A percentile compares a stretch with the other conserved stretches of the same genome.
Conservation (phyloP, 768 basidiomycete species). For the Mycena filopes region DNA sequence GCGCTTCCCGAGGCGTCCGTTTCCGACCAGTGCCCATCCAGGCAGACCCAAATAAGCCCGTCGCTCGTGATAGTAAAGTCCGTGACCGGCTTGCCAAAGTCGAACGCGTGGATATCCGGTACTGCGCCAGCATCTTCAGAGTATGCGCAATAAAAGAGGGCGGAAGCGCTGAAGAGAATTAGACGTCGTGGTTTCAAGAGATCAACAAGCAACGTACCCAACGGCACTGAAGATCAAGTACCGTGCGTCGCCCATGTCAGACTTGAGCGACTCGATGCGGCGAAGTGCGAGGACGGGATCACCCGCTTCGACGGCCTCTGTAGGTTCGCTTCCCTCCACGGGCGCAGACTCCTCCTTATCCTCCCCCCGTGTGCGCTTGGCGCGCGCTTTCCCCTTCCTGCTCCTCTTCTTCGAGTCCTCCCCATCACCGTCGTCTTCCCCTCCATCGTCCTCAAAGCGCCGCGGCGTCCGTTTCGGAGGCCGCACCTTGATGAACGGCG, state of each 20-base stretch:
- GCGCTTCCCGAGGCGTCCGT: constrained; percentile 23
- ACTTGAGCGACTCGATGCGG: constrained; percentile 61
- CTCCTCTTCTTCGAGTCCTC: constrained; percentile 32
- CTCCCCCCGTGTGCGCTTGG: constrained; percentile 29
- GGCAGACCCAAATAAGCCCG: constrained; percentile 54
- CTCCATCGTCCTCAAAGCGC: constrained; percentile 44
- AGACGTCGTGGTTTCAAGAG: constrained; percentile 1
- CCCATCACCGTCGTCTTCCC: constrained; percentile 43
- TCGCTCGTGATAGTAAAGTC: constrained; percentile 60
- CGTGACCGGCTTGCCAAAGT: constrained; percentile 69
- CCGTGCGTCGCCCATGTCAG: constrained; percentile 40
- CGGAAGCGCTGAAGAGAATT: constrained; percentile 63
- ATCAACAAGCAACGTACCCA: constrained; percentile 61
- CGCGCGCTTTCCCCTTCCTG: constrained; percentile 29
- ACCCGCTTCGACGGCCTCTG: constrained; percentile 6
- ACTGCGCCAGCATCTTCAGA: constrained; percentile 34
- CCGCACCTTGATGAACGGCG: constrained; percentile 59
- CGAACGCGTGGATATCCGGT: constrained; percentile 48
- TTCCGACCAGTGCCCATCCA: constrained; percentile 40
- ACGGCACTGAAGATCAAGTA: constrained; percentile 74
- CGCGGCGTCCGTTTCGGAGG: constrained; percentile 42
- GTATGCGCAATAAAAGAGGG: constrained; percentile 64
- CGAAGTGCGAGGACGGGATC: constrained; percentile 66
- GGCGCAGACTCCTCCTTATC: constrained; percentile 36
- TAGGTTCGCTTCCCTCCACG: constrained; percentile 17